Evolutionary conservation across 139 green algal genomes (phyloP), one percentile per base, ranked within the genome.

Genomic region (Astrephomene gubernaculifera): DNA sequence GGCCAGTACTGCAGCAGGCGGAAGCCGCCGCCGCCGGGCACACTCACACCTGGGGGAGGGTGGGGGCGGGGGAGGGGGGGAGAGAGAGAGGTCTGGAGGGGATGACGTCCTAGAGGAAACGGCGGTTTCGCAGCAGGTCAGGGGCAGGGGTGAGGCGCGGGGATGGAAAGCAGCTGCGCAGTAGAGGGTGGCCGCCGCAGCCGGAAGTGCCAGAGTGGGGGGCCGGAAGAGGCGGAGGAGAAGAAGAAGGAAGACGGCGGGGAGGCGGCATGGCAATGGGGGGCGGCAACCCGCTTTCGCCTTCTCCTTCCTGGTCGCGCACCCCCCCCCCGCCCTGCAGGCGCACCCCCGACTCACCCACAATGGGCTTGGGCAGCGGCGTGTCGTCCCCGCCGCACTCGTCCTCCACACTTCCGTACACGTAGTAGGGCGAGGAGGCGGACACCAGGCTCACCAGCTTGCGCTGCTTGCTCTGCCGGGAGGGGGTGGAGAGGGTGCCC

Each of bases 371-470:
- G 0, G 78, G 63, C 78, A 75, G 61, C 31, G 78, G 78, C 61
- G 78, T 84, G 61, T 84, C 78, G 41, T 86, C 67, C 2, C 36
- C 68, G 7, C 44, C 39, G 65, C 38, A 71, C 24, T 87, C 90
- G 35, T 91, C 82, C 57, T 92, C 87, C 14, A 91, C 74, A 57
- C 90, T 79, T 22, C 91, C 92, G 71, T 93, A 70, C 69, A 95
- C 36, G 85, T 95, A 94, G 74, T 94, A 81, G 2, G 91, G 94
- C 68, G 54, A 68, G 14, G 92, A 91, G 1, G 94, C 91, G 25
- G 87, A 92, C 33, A 97, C 91, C 44, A 96, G 72, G 38, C 76
- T 84, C 0, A 75, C 86, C 54, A 96, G 73, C 64, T 88, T 94
- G n/a, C 94, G 90, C 72, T 90, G 73, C 90, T 97, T 97, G 64